phyloP scores from a whole-genome alignment of 2,329 filamentous ascomycete species.

The Colletotrichum horii region DNA sequence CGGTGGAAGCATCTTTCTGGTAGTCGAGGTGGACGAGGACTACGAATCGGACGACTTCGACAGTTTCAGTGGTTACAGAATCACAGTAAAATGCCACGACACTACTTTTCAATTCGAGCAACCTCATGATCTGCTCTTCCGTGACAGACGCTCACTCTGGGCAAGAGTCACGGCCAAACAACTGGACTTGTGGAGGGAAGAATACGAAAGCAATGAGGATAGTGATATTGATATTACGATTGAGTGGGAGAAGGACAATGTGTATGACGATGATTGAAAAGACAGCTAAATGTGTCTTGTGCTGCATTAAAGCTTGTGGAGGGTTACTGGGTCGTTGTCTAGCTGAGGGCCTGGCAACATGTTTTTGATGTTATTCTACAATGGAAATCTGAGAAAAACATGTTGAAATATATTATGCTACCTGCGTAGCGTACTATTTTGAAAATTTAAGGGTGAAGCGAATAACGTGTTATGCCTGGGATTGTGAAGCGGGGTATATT shows the following conservation, averaged over 20 bases:
- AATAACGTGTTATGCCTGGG: not conserved
- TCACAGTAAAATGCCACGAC: not conserved
- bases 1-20: not conserved
- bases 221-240: not conserved
- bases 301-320: not conserved
- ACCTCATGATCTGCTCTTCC: not conserved
- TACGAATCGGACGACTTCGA: not conserved
- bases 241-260: not conserved
- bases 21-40: not conserved
- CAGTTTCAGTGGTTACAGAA: not conserved
- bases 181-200: not conserved
- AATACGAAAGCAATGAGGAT: not conserved
- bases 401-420: not conserved
- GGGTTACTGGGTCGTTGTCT: not conserved
- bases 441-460: not conserved
- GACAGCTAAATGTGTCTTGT: not conserved
- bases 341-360: not conserved
- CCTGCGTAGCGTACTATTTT: not conserved
- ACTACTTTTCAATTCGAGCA: not conserved
- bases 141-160: not conserved
- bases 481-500: not conserved
- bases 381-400: not conserved
- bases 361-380: not conserved
- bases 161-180: not conserved
- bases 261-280: not conserved